Conservation (phyloP, 2,329 filamentous ascomycete species). For the Pleoardoris graminearum region DNA sequence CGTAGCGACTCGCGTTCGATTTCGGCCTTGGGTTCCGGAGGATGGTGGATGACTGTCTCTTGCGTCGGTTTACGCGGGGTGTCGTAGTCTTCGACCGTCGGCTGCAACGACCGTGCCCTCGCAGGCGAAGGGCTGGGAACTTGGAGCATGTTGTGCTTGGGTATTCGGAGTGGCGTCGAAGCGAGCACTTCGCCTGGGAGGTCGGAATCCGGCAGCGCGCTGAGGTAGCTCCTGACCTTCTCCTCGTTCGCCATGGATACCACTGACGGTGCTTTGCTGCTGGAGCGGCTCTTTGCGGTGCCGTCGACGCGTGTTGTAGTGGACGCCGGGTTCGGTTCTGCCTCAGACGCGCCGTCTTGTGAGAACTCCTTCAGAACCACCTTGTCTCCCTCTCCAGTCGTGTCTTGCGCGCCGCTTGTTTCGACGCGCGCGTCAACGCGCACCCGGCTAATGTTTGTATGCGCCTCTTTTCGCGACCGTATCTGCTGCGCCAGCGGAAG, state of each 20-base stretch:
- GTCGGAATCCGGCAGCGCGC: constrained; percentile 42
- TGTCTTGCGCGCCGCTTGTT: constrained; percentile 16
- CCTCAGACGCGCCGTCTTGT: constrained; percentile 2
- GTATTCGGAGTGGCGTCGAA: constrained; percentile 30
- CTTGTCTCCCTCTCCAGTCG: constrained; percentile 24
- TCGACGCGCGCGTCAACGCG: constrained; percentile 24
- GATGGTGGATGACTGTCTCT: constrained; percentile 41
- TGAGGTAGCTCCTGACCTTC: constrained; percentile 44
- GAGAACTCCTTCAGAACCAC: constrained; percentile 22
- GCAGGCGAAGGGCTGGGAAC: constrained; percentile 29
- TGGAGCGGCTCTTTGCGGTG: constrained; percentile 25
- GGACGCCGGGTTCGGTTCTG: constrained; percentile 18
- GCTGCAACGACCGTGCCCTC: constrained; percentile 38
- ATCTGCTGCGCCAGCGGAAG: constrained; percentile 32
- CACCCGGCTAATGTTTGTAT: constrained; percentile 18
- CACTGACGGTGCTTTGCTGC: constrained; percentile 30
- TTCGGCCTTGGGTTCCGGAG: constrained; percentile 18
- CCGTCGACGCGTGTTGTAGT: constrained; percentile 31
- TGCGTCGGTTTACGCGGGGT: constrained; percentile 42
- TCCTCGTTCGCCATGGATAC: constrained; percentile 44
- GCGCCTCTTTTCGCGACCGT: constrained; percentile 39
- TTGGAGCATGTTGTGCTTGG: constrained; percentile 33
- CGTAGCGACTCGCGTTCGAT: constrained; percentile 17
- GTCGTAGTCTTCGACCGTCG: constrained; percentile 44
- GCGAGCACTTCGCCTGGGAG: constrained; percentile 29